A percentile compares a stretch with the other conserved stretches of the same genome.
Evolutionary conservation across 371 early-diverging fungal species (phyloP).

Genomic region (Aphelidium insulamus): DNA sequence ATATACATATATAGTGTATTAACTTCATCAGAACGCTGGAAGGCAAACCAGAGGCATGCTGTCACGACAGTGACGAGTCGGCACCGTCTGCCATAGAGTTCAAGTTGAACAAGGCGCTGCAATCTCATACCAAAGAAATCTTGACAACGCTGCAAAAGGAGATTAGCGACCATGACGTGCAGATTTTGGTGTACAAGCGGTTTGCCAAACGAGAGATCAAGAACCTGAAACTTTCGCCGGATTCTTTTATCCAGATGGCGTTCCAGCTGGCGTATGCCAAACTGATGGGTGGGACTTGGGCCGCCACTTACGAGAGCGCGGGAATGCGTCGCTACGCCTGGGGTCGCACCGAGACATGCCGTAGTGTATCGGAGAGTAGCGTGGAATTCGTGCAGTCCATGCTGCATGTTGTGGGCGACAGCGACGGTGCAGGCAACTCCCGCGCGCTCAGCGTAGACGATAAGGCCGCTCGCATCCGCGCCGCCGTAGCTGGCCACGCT

Average conservation of each 20-base stretch:
- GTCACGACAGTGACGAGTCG: too few species aligned
- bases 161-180: slow-evolving; percentile 50
- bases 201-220: slow-evolving; percentile 85
- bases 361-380: slow-evolving; percentile 53
- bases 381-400: slow-evolving; percentile 67
- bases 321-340: slow-evolving; percentile 71
- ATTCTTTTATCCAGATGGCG: slow-evolving; percentile 83
- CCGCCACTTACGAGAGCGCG: slow-evolving; percentile 80
- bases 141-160: too few species aligned
- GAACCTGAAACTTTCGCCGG: slow-evolving; percentile 62
- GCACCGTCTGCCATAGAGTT: too few species aligned
- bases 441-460: slow-evolving; percentile 14
- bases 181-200: slow-evolving; percentile 50
- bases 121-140: too few species aligned
- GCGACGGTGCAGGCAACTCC: too few species aligned
- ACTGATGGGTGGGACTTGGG: slow-evolving; percentile 44
- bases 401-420: too few species aligned
- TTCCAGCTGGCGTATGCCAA: slow-evolving; percentile 88
- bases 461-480: slow-evolving; percentile 40
- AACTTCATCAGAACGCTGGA: too few species aligned
- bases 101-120: too few species aligned
- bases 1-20: too few species aligned
- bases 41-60: too few species aligned
- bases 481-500: slow-evolving; percentile 51
- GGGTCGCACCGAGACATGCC: slow-evolving; percentile 89